These are phyloP conservation scores for Mortierella sp. DNA, from an alignment of 371 early-diverging fungal species.

Conservation along the genomic window DNA sequence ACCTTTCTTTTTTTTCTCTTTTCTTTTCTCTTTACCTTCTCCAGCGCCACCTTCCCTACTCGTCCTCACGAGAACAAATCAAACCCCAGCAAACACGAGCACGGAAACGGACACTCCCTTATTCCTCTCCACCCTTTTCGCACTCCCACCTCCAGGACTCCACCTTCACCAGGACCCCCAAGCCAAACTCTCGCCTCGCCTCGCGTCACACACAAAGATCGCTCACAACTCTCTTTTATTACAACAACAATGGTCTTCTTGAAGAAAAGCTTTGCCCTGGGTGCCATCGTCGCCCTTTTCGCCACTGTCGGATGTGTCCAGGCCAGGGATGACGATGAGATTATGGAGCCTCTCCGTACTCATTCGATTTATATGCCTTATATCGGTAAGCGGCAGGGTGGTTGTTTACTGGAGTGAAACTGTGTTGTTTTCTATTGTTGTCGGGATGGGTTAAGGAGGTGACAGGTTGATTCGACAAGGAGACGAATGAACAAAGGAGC, in stretches of 20 bases:
- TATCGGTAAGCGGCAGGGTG: conserved; percentile 65
- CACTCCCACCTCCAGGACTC: background rate
- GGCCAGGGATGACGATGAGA: conserved; percentile 26
- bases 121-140: background rate
- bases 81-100: background rate
- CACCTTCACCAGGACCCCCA: too few species aligned
- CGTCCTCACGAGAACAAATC: background rate
- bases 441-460: background rate
- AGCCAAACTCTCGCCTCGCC: background rate
- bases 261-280: conserved; percentile 29
- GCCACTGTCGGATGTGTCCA: conserved; percentile 7
- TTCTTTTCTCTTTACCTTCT: background rate
- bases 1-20: background rate
- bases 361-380: conserved; percentile 80
- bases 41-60: background rate
- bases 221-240: conserved; percentile 2
- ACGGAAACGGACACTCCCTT: background rate
- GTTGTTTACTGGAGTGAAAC: background rate
- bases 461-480: too few species aligned
- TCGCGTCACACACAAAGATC: conserved; percentile 11
- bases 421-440: background rate
- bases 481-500: background rate
- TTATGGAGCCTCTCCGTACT: conserved; percentile 65
- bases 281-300: conserved; percentile 27
- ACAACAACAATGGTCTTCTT: conserved; percentile 20